Conservation (phyloP, 2,329 filamentous ascomycete species). For the Chaetomium sp. region DNA sequence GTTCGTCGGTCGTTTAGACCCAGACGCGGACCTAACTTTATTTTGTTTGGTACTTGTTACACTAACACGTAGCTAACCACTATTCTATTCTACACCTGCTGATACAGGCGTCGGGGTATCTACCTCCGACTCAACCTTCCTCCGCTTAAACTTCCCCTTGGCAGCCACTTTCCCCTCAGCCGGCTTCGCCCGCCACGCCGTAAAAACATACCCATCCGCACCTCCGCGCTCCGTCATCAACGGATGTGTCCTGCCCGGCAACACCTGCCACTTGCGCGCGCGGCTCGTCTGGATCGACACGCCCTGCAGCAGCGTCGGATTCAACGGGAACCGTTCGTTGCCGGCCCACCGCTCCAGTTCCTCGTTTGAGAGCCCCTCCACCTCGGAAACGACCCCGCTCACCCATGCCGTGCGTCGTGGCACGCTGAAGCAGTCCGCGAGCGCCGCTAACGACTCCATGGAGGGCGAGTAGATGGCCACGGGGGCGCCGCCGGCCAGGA, state of each 20-base stretch:
- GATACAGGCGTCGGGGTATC: constrained; percentile 8
- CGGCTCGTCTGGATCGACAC: constrained; percentile 75
- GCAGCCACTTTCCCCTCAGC: constrained; percentile 75
- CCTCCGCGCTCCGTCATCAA: constrained; percentile 86
- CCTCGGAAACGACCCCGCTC: constrained; percentile 35
- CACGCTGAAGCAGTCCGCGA: constrained; percentile 81
- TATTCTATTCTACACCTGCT: neutral
- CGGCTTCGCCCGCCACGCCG: constrained; percentile 73
- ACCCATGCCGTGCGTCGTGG: constrained; percentile 68
- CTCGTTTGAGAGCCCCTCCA: constrained; percentile 37
- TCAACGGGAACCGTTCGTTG: constrained; percentile 74
- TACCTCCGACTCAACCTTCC: constrained; percentile 26
- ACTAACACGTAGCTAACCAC: neutral
- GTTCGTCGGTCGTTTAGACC: no score
- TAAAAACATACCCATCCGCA: constrained; percentile 85
- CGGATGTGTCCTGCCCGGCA: constrained; percentile 88
- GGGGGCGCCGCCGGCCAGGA: constrained; percentile 75
- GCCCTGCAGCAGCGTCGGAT: constrained; percentile 76
- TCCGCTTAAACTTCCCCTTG: constrained; percentile 69
- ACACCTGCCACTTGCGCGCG: constrained; percentile 77
- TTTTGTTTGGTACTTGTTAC: no score
- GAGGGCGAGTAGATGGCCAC: constrained; percentile 80
- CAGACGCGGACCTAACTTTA: no score
- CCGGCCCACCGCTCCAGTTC: constrained; percentile 52
- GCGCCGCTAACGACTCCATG: constrained; percentile 68